A percentile compares a stretch with the other conserved stretches of the same genome.
phyloP scores from a whole-genome alignment of 805 yeast species.

The Lipomyces japonicus region DNA sequence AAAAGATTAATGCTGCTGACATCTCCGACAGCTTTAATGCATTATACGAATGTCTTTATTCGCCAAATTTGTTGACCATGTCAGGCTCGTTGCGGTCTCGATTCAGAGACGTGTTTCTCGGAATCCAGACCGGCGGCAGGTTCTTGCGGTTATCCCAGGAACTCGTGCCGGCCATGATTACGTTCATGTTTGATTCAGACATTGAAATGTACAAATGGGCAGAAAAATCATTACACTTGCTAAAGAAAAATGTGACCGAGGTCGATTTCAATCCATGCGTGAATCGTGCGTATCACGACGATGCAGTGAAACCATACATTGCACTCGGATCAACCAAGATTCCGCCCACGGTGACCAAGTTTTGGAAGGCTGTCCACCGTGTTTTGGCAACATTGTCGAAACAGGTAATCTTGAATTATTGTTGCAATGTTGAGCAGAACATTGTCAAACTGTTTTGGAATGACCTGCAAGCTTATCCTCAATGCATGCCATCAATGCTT shows the following conservation, averaged over 20 bases:
- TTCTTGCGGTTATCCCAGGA: conserved; percentile 29
- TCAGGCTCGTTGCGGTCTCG: conserved; percentile 10
- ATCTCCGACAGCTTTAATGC: conserved; percentile 28
- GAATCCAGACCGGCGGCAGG: conserved; percentile 30
- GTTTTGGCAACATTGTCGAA: conserved; percentile 9
- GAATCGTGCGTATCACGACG: conserved; percentile 12
- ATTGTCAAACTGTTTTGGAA: conserved; percentile 35
- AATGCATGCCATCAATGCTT: conserved; percentile 53
- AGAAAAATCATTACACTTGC: conserved; percentile 19
- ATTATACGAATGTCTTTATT: conserved; percentile 29
- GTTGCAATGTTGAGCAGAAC: conserved; percentile 25
- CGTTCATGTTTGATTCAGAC: conserved; percentile 24
- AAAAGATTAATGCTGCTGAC: conserved; percentile 8
- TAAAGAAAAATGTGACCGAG: conserved; percentile 7
- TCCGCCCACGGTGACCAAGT: conserved; percentile 2
- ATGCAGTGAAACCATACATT: conserved; percentile 8
- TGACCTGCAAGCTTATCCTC: conserved; percentile 36
- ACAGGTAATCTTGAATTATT: conserved; percentile 13
- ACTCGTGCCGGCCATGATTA: conserved; percentile 30
- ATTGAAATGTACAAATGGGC: conserved; percentile 28
- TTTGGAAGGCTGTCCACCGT: conserved; percentile 21
- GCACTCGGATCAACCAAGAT: neutral
- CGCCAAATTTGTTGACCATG: conserved; percentile 20
- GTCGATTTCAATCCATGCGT: conserved; percentile 23
- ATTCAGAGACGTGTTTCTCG: conserved; percentile 24